These are phyloP conservation scores for Neopestalotiopsis sp. DNA, from an alignment of 2,329 filamentous ascomycete genomes.

Conservation along the genomic window DNA sequence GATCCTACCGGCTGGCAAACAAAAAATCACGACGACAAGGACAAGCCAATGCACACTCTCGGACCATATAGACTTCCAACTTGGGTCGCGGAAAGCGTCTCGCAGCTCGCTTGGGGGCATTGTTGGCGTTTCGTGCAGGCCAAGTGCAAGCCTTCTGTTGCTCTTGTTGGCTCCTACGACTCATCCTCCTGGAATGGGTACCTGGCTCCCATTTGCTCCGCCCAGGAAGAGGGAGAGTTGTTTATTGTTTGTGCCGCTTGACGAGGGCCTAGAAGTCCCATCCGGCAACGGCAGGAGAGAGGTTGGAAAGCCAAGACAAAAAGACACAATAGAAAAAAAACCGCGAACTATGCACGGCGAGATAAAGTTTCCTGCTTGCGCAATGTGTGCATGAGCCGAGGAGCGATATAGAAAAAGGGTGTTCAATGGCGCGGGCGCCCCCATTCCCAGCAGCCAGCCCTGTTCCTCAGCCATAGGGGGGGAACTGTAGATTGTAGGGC, in stretches of 20 bases:
- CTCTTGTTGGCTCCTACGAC: not conserved
- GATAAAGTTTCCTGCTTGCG: not conserved
- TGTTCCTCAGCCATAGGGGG: not conserved
- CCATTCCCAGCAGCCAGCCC: not conserved
- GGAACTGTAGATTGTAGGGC: not conserved
- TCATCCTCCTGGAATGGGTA: not conserved
- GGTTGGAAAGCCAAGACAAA: not conserved
- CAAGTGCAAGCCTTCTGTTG: not conserved
- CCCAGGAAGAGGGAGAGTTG: not conserved
- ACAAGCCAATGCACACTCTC: not conserved
- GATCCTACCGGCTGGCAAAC: not conserved
- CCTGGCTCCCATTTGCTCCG: not conserved
- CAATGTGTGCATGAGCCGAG: not conserved
- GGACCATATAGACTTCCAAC: not conserved
- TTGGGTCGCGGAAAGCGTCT: slow-evolving; percentile 1
- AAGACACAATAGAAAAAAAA: not conserved
- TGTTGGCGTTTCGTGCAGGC: not conserved
- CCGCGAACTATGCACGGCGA: not conserved
- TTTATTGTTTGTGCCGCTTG: not conserved
- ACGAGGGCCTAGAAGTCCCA: not conserved
- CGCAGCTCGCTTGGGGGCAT: not conserved
- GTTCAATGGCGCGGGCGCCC: not conserved
- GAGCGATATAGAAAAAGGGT: not conserved
- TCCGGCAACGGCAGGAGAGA: not conserved
- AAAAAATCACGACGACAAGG: not conserved